These are phyloP conservation scores for Schizochytrium sp. DNA, from an alignment of 108 stramenopile genomes.

Conservation along the genomic window DNA sequence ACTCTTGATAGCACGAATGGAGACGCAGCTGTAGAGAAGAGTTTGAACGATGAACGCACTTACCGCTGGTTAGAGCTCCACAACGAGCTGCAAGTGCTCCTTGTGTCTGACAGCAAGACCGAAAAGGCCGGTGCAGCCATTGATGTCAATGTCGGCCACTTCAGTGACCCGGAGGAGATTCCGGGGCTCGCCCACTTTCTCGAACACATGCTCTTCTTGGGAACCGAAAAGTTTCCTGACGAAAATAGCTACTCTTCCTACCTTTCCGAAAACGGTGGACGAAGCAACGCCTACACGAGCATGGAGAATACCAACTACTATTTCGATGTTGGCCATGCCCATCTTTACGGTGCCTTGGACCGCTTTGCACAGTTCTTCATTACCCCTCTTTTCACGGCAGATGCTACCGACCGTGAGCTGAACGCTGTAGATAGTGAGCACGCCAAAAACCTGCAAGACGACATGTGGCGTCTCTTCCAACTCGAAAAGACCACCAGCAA, in stretches of 20 bases:
- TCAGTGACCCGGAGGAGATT: constrained; percentile 86
- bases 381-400: constrained; percentile 84
- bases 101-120: constrained; percentile 54
- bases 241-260: constrained; percentile 88
- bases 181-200: constrained; percentile 93
- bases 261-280: constrained; percentile 88
- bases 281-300: constrained; percentile 95
- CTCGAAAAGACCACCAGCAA: constrained; percentile 81
- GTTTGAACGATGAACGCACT: constrained; percentile 47
- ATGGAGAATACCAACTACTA: constrained; percentile 90
- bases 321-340: constrained; percentile 89
- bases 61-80: background rate
- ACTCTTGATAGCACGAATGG: background rate
- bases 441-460: constrained; percentile 88
- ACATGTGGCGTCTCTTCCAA: constrained; percentile 88
- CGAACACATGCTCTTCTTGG: constrained; percentile 96
- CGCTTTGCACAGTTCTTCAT: constrained; percentile 93
- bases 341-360: constrained; percentile 87
- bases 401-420: constrained; percentile 88
- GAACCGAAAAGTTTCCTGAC: constrained; percentile 87
- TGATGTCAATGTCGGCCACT: constrained; percentile 89
- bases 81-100: constrained; percentile 42
- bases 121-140: constrained; percentile 85
- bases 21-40: constrained; percentile 48
- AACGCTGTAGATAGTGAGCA: constrained; percentile 96